Conservation (phyloP, 441 rosid species). For the Syzygium malaccense region DNA sequence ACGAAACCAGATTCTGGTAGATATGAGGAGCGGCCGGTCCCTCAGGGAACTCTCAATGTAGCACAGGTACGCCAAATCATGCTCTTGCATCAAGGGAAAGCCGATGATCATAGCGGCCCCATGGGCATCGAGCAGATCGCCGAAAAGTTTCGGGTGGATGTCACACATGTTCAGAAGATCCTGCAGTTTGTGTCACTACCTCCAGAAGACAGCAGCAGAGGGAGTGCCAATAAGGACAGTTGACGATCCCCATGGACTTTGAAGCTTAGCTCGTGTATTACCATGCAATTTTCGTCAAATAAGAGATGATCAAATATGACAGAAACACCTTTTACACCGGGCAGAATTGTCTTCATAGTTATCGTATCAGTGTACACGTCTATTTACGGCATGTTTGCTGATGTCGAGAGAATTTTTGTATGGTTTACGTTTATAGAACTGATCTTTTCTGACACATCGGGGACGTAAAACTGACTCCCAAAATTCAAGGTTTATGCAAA, state of each 20-base stretch:
- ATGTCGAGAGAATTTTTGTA: background rate
- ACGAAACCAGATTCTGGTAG: slow-evolving; percentile 54
- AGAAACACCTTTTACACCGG: background rate
- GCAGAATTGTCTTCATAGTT: background rate
- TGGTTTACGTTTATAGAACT: background rate
- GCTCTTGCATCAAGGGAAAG: slow-evolving; percentile 74
- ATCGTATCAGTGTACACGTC: background rate
- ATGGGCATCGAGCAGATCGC: slow-evolving; percentile 65
- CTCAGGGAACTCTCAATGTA: slow-evolving; percentile 73
- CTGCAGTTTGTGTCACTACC: slow-evolving; percentile 59
- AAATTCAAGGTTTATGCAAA: background rate
- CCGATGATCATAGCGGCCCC: slow-evolving; percentile 55
- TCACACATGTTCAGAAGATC: slow-evolving; percentile 46
- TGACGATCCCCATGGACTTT: slow-evolving; percentile 1
- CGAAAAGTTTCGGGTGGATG: slow-evolving; percentile 48
- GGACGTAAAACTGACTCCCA: background rate
- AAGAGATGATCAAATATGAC: slow-evolving; percentile 1
- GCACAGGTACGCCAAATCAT: slow-evolving; percentile 75
- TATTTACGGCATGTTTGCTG: background rate
- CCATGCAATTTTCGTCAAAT: slow-evolving; percentile 2
- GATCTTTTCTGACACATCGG: background rate
- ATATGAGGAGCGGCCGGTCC: slow-evolving; percentile 52
- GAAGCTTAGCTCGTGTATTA: background rate
- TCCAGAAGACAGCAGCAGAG: slow-evolving; percentile 39
- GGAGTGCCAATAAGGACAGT: slow-evolving; percentile 8